Percentiles rank a stretch among this genome's conserved stretches.
Conservation (phyloP, 257 asterid genomes). For the Mentha longifolia region DNA sequence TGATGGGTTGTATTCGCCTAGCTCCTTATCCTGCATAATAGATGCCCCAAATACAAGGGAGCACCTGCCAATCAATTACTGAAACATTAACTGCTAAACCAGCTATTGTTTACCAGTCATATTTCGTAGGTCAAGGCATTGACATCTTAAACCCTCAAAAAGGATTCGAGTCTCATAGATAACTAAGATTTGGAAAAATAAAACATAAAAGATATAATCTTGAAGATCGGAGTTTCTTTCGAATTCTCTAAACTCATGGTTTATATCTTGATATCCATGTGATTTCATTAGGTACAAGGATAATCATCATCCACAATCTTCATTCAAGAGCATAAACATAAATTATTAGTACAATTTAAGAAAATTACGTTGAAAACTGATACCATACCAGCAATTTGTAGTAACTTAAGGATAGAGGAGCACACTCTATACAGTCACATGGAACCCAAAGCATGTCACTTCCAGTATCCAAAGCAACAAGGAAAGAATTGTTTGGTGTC, state of each 20-base stretch:
- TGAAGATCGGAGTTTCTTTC: background rate
- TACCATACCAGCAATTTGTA: slow-evolving; percentile 68
- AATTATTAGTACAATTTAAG: background rate
- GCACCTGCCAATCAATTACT: slow-evolving; percentile 87
- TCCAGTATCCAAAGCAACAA: slow-evolving; percentile 87
- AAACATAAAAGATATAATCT: background rate
- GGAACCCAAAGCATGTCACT: slow-evolving; percentile 90
- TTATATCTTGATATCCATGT: background rate
- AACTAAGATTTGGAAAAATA: background rate
- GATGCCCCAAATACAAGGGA: slow-evolving; percentile 77
- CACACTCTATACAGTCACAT: slow-evolving; percentile 77
- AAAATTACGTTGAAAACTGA: slow-evolving; percentile 26
- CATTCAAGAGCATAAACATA: background rate
- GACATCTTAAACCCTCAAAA: slow-evolving; percentile 8
- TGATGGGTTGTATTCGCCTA: slow-evolving; percentile 70
- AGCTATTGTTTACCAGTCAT: slow-evolving; percentile 36
- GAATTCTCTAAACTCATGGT: background rate
- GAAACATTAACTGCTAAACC: slow-evolving; percentile 66
- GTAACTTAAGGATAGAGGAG: slow-evolving; percentile 70
- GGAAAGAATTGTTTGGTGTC: slow-evolving; percentile 74
- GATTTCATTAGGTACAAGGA: background rate
- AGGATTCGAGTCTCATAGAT: background rate
- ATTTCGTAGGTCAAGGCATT: slow-evolving; percentile 23
- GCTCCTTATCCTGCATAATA: slow-evolving; percentile 84
- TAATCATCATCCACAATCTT: background rate